Conservation (phyloP, 768 basidiomycete genomes). For the Asterophora parasitica region DNA sequence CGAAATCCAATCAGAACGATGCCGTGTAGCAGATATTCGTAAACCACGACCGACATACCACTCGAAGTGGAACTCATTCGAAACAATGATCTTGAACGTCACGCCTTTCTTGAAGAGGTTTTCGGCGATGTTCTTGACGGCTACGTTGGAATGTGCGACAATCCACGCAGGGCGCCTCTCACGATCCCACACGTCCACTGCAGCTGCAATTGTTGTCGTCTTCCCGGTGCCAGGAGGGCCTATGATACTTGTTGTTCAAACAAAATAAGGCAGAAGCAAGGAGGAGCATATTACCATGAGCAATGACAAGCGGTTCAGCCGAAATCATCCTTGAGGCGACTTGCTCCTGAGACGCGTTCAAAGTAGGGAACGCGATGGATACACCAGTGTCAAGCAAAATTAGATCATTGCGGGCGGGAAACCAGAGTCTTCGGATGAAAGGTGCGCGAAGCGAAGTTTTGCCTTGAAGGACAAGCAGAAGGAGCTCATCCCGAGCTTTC, state of each 20-base stretch:
- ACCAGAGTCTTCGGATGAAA: slow-evolving; percentile 39
- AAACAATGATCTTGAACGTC: slow-evolving; percentile 40
- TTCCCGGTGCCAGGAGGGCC: slow-evolving; percentile 53
- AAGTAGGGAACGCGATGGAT: background rate
- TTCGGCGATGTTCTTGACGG: slow-evolving; percentile 47
- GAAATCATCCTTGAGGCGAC: slow-evolving; percentile 35
- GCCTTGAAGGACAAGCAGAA: slow-evolving; percentile 32
- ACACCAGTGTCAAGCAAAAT: background rate
- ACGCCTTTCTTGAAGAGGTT: slow-evolving; percentile 31
- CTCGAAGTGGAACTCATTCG: slow-evolving; percentile 43
- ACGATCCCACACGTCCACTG: slow-evolving; percentile 31
- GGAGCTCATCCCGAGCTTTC: slow-evolving; percentile 31
- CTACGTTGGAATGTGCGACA: slow-evolving; percentile 46
- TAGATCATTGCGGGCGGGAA: slow-evolving; percentile 21
- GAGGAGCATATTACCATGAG: slow-evolving; percentile 28
- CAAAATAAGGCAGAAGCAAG: background rate
- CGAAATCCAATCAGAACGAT: background rate
- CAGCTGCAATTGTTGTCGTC: slow-evolving; percentile 45
- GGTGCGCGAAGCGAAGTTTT: slow-evolving; percentile 22
- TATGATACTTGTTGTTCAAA: slow-evolving; percentile 10
- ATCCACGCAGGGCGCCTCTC: slow-evolving; percentile 30
- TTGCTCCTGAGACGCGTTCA: slow-evolving; percentile 35
- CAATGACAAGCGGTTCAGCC: slow-evolving; percentile 26
- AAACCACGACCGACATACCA: slow-evolving; percentile 27
- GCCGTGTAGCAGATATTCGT: too few species aligned